Conservation (phyloP, 139 green algal genomes). For the Edaphochlamys debaryana region DNA sequence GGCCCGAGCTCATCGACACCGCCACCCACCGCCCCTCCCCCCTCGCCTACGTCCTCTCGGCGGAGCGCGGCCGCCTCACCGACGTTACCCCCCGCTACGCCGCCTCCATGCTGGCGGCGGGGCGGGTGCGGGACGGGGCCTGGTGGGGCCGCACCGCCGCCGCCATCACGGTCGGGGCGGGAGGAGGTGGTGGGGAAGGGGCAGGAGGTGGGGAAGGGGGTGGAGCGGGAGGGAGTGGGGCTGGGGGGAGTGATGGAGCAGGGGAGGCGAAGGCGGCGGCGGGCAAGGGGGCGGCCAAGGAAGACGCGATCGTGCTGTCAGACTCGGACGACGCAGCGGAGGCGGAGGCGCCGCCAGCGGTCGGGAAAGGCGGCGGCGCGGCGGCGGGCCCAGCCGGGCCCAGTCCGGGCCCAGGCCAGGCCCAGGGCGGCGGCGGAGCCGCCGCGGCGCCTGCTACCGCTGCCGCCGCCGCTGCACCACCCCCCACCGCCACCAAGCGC, state of each 20-base stretch:
- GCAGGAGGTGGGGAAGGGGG: neutral
- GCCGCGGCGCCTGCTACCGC: neutral
- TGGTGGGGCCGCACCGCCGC: slow-evolving; percentile 66
- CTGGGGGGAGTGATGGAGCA: too few relatives aligned
- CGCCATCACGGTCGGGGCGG: neutral
- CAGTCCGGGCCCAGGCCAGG: too few relatives aligned
- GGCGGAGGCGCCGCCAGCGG: neutral
- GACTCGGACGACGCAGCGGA: neutral
- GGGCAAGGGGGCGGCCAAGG: neutral
- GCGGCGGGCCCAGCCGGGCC: too few relatives aligned
- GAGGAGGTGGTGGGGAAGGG: neutral
- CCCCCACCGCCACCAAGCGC: too few relatives aligned
- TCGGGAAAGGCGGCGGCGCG: neutral
- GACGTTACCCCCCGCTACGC: slow-evolving; percentile 81
- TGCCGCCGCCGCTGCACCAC: slow-evolving; percentile 14
- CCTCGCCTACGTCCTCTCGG: slow-evolving; percentile 77
- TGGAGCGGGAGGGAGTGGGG: neutral
- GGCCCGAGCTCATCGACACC: slow-evolving; percentile 37
- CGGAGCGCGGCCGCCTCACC: slow-evolving; percentile 59
- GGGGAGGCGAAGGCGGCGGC: too few relatives aligned
- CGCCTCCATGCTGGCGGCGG: slow-evolving; percentile 48
- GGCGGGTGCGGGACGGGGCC: slow-evolving; percentile 63
- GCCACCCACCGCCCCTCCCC: slow-evolving; percentile 23
- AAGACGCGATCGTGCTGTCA: neutral
- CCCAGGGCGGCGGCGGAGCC: too few relatives aligned